These are phyloP conservation scores for Aquilaria agallochum DNA, from an alignment of 441 rosid genomes.

Conservation along the genomic window DNA sequence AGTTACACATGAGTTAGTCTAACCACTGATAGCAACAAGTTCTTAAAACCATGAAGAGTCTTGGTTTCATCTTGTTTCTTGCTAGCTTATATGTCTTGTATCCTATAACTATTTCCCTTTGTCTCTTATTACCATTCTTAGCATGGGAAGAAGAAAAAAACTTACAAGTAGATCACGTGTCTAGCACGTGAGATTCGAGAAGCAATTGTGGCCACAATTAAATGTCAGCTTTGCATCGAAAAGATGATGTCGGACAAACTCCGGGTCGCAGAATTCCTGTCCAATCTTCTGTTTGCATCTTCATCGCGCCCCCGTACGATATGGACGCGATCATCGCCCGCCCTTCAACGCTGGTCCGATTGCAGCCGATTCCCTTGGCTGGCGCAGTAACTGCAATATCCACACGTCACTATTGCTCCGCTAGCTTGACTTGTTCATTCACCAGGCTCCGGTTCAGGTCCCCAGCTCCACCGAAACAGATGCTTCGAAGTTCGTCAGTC, in stretches of 20 bases:
- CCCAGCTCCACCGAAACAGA: conserved; percentile 1
- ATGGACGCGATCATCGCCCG: conserved; percentile 37
- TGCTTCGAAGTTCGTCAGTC: background rate
- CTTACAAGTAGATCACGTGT: background rate
- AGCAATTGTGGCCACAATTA: background rate
- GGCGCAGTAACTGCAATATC: conserved; percentile 3
- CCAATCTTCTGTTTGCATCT: background rate
- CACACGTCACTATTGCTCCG: conserved; percentile 11
- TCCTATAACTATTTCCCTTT: no score
- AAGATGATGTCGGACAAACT: background rate
- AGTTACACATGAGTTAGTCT: no score
- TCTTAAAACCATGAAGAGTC: no score
- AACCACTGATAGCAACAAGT: no score
- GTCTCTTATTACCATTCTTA: no score
- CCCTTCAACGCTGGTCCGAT: conserved; percentile 24
- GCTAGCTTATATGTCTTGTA: no score
- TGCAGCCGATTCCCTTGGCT: conserved; percentile 15
- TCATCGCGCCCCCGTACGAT: background rate
- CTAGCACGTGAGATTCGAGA: background rate
- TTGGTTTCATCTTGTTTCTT: no score
- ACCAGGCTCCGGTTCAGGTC: conserved; percentile 24
- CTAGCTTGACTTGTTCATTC: conserved; percentile 11
- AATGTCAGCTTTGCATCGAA: background rate
- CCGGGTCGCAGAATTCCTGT: background rate
- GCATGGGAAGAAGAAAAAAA: no score